Evolutionary conservation across 1,284 basidiomycete species (phyloP).

Genomic region (Afroboletus lepidellus): DNA sequence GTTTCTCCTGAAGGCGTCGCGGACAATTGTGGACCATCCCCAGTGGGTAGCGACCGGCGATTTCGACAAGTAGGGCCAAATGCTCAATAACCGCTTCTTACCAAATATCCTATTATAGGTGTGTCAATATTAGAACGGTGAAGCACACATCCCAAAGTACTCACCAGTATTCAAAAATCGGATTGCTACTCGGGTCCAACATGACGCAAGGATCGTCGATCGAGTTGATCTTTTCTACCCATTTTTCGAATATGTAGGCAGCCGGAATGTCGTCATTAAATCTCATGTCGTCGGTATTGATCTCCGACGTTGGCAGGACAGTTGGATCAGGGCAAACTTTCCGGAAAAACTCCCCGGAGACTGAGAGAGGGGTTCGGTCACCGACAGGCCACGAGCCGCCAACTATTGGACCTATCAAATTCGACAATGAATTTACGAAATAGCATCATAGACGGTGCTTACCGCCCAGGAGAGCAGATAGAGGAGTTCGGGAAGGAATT

Average conservation of each 20-base stretch:
- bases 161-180: constrained; percentile 36
- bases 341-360: constrained; percentile 37
- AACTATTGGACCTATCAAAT: constrained; percentile 37
- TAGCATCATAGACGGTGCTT: not conserved
- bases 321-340: constrained; percentile 38
- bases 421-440: not conserved
- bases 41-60: constrained; percentile 40
- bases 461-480: constrained; percentile 35
- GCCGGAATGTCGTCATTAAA: constrained; percentile 23
- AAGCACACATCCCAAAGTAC: not conserved
- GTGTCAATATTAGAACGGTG: constrained; percentile 2
- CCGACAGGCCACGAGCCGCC: constrained; percentile 37
- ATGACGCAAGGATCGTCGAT: constrained; percentile 38
- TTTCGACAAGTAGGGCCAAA: constrained; percentile 38
- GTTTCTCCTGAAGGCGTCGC: constrained; percentile 37
- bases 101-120: constrained; percentile 35
- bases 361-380: constrained; percentile 35
- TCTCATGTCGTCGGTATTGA: constrained; percentile 31
- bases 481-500: constrained; percentile 38
- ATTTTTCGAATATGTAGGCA: constrained; percentile 33
- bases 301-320: constrained; percentile 27
- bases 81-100: constrained; percentile 31
- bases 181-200: constrained; percentile 23
- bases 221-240: constrained; percentile 34
- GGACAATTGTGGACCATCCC: constrained; percentile 41